These are phyloP conservation scores for Podaxis sp. DNA, from an alignment of 768 basidiomycete genomes.

Conservation along the genomic window DNA sequence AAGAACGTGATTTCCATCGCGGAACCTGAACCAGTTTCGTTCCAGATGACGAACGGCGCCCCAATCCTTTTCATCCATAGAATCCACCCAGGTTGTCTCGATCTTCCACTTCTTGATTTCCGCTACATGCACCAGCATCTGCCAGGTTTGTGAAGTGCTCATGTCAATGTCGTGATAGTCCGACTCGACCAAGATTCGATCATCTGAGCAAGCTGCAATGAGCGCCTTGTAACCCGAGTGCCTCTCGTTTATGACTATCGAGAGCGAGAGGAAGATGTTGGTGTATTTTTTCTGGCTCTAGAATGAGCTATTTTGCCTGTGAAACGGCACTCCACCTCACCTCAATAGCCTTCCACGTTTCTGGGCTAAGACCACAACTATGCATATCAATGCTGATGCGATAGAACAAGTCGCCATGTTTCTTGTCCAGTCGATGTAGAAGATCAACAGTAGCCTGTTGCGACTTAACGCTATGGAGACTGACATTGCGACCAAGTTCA, in stretches of 20 bases:
- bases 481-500: constrained; percentile 74
- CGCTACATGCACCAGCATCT: constrained; percentile 72
- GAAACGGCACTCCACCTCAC: constrained; percentile 36
- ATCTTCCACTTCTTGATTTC: constrained; percentile 75
- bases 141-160: constrained; percentile 67
- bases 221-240: constrained; percentile 63
- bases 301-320: neutral
- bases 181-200: constrained; percentile 82
- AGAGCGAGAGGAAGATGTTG: constrained; percentile 87
- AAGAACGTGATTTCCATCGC: constrained; percentile 41
- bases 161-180: constrained; percentile 73
- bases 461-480: constrained; percentile 85
- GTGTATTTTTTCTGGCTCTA: constrained; percentile 56
- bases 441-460: constrained; percentile 68
- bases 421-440: constrained; percentile 56
- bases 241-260: constrained; percentile 80
- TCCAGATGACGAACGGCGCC: constrained; percentile 69
- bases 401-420: constrained; percentile 57
- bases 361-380: constrained; percentile 80
- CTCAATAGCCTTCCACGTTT: constrained; percentile 76
- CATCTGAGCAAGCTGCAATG: constrained; percentile 59
- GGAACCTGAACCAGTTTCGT: constrained; percentile 71
- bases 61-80: constrained; percentile 40
- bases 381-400: constrained; percentile 85
- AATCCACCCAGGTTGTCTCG: constrained; percentile 58